Evolutionary conservation across 2,329 filamentous ascomycete genomes (phyloP), one percentile per base, ranked within the genome.

Genomic region (Sordariomycetes sp.): DNA sequence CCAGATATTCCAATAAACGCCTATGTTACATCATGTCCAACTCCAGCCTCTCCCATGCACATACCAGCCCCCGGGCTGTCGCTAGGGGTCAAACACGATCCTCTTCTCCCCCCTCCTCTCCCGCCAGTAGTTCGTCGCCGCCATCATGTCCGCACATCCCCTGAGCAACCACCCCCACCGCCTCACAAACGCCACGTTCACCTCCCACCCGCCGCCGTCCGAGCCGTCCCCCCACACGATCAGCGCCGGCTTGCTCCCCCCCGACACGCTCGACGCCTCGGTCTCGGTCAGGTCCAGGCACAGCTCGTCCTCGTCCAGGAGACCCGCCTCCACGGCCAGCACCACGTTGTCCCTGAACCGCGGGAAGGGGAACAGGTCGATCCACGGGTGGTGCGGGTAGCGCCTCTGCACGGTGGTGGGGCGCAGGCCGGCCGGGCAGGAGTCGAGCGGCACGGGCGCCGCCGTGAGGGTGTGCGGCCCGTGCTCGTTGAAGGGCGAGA

Each of bases 181-280:
- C 35, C 66, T 65, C 12, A 74, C 61, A 60, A 81, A 80, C 0
- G 59, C 55, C n/a, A 71, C 69, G 0, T 71, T 77, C 1, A 74
- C 66, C 61, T 81, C 78, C 78, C 77, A 81, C 12, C 70, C 74
- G 0, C 61, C 59, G 3, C 69, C 60, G 58, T 79, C 70, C 70
- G 70, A 77, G 1, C 77, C 70, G 7, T 76, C 73, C 1, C 76
- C 74, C 78, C 77, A 80, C 2, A 79, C 72, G 12, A 79, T 67
- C 1, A 80, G 50, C 25, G 55, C 1, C 67, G 70, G 20, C 69
- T 65, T 55, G 62, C 63, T 16, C 48, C 54, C 25, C 35, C 53
- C n/a, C 48, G 58, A 54, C 28, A 32, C 8, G 8, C 28, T 4
- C 18, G 25, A 14, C 11, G 25, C 40, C 5, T 20, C 24, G 5